These are phyloP conservation scores for Chenopodium quinoa DNA, from an alignment of 148 eudicot genomes.

Conservation along the genomic window DNA sequence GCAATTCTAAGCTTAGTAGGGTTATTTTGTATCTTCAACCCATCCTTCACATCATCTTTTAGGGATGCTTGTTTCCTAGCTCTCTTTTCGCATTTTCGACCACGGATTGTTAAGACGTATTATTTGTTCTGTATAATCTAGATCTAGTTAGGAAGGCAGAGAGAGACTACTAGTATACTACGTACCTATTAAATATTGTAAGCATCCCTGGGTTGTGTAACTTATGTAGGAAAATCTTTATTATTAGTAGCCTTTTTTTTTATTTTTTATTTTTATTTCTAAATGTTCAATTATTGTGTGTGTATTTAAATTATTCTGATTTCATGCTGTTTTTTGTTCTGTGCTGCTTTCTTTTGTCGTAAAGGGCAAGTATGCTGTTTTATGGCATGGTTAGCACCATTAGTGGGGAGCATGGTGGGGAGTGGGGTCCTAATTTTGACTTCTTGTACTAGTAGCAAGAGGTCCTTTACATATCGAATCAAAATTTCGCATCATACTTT, in stretches of 20 bases:
- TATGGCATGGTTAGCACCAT: neutral
- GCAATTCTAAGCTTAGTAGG: conserved; percentile 19
- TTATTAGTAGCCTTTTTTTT: neutral
- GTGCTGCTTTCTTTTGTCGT: neutral
- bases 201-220: conserved; percentile 18
- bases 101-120: neutral
- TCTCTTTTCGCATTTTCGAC: conserved; percentile 4
- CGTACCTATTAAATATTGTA: conserved; percentile 1
- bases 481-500: neutral
- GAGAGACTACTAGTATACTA: neutral
- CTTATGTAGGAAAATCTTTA: conserved; percentile 13
- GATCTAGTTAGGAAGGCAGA: conserved; percentile 27
- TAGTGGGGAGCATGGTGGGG: neutral
- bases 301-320: neutral
- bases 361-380: neutral
- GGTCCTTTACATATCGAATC: neutral
- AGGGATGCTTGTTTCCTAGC: conserved; percentile 14
- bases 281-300: too few species aligned
- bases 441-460: neutral
- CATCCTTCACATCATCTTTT: conserved; percentile 1
- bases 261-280: neutral
- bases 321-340: neutral
- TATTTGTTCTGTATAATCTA: conserved; percentile 22
- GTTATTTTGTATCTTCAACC: conserved; percentile 12
- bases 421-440: neutral